Conservation (phyloP, 192 early-diverging fungal genomes). For the Rhizophagus clarus region DNA sequence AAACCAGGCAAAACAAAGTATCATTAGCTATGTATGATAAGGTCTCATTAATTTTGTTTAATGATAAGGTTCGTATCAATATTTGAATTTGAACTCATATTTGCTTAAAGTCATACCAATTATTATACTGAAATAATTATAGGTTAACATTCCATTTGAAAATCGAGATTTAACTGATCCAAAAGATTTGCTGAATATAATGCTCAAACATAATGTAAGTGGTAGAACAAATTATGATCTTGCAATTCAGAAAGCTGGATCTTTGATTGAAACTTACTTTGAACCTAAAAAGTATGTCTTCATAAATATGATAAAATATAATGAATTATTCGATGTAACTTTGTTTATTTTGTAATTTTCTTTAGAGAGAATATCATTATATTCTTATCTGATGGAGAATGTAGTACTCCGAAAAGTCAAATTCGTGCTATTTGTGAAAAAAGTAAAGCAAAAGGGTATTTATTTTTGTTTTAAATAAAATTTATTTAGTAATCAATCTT, state of each 20-base stretch:
- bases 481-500: too few relatives aligned
- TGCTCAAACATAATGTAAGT: not conserved
- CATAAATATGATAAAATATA: not conserved
- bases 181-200: not conserved
- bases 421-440: not conserved
- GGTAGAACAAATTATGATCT: not conserved
- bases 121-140: not conserved
- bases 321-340: not conserved
- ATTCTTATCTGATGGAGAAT: slow-evolving; percentile 29
- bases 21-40: not conserved
- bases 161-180: slow-evolving; percentile 7
- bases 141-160: not conserved
- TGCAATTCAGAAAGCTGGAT: slow-evolving; percentile 20
- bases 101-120: too few relatives aligned
- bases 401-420: not conserved
- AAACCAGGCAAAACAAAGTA: not conserved
- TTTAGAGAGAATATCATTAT: slow-evolving; percentile 30
- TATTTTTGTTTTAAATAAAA: not conserved
- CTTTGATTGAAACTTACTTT: not conserved
- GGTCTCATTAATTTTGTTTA: slow-evolving; percentile 26
- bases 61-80: not conserved
- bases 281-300: not conserved
- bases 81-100: not conserved
- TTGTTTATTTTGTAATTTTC: too few relatives aligned
- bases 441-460: not conserved